These are phyloP conservation scores for Drechslerella coelobrocha DNA, from an alignment of 2,329 filamentous ascomycete genomes.

Conservation along the genomic window DNA sequence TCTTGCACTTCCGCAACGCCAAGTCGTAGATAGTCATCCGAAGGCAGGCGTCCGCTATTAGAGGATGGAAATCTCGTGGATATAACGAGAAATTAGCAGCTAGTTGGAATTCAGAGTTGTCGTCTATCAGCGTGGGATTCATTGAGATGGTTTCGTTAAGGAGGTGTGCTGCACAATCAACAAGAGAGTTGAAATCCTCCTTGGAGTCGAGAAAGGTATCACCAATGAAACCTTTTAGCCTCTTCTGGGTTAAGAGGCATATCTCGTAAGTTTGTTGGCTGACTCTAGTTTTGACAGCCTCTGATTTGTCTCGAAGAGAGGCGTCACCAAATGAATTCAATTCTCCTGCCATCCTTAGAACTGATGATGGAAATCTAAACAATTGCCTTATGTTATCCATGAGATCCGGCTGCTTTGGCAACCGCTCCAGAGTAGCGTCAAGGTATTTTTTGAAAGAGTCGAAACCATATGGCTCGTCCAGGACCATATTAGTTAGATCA, in stretches of 20 bases:
- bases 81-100: slow-evolving; percentile 30
- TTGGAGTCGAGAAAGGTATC: slow-evolving; percentile 38
- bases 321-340: slow-evolving; percentile 45
- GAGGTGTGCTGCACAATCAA: slow-evolving; percentile 37
- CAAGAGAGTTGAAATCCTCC: slow-evolving; percentile 44
- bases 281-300: slow-evolving; percentile 31
- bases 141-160: slow-evolving; percentile 35
- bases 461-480: slow-evolving; percentile 51
- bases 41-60: slow-evolving; percentile 45
- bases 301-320: slow-evolving; percentile 44
- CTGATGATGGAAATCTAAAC: slow-evolving; percentile 25
- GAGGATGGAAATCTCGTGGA: slow-evolving; percentile 29
- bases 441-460: slow-evolving; percentile 47
- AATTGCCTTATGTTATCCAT: slow-evolving; percentile 27
- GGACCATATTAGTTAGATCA: slow-evolving; percentile 40
- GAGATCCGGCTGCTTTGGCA: slow-evolving; percentile 52
- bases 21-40: slow-evolving; percentile 46
- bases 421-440: slow-evolving; percentile 46
- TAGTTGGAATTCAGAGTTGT: slow-evolving; percentile 35
- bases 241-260: slow-evolving; percentile 47
- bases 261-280: slow-evolving; percentile 48
- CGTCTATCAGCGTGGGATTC: slow-evolving; percentile 35
- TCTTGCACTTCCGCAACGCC: slow-evolving; percentile 46
- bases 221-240: slow-evolving; percentile 47
- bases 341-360: slow-evolving; percentile 32